Conservation (phyloP, 83 land plant species). For the Larix sibirica region DNA sequence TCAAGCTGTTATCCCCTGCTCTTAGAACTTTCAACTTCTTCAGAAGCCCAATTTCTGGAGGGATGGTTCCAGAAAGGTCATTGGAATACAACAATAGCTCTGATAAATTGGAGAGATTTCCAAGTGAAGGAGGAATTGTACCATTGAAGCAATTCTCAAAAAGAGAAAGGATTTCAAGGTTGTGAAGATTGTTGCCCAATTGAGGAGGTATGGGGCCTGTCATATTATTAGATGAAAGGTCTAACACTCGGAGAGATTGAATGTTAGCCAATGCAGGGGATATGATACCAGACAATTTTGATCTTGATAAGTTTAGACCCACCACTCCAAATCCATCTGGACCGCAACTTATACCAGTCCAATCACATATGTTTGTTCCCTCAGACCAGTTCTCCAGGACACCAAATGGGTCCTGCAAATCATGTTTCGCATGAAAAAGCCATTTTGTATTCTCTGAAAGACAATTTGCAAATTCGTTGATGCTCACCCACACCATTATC, state of each 20-base stretch:
- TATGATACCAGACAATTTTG: slow-evolving; percentile 47
- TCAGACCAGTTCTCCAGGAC: slow-evolving; percentile 50
- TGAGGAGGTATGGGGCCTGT: slow-evolving; percentile 51
- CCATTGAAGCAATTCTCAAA: slow-evolving; percentile 47
- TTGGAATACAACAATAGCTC: slow-evolving; percentile 50
- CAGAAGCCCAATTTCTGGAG: slow-evolving; percentile 50
- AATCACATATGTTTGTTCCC: slow-evolving; percentile 35
- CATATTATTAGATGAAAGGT: slow-evolving; percentile 48
- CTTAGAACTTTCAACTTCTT: slow-evolving; percentile 44
- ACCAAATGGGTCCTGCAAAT: slow-evolving; percentile 38
- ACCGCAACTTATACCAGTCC: slow-evolving; percentile 58
- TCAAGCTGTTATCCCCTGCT: slow-evolving; percentile 49
- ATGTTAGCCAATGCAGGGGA: slow-evolving; percentile 29
- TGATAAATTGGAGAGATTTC: slow-evolving; percentile 41
- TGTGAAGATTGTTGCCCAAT: slow-evolving; percentile 34
- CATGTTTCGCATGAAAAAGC: slow-evolving; percentile 49
- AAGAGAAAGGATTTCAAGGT: slow-evolving; percentile 45
- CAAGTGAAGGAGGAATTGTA: slow-evolving; percentile 49
- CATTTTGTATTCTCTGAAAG: slow-evolving; percentile 13
- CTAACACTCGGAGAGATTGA: slow-evolving; percentile 47
- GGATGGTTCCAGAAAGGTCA: slow-evolving; percentile 59
- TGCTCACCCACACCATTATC: not conserved
- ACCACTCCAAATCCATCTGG: slow-evolving; percentile 26
- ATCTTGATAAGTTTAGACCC: slow-evolving; percentile 41
- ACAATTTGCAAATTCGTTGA: not conserved